These are phyloP conservation scores for Botryotinia narcissicola DNA, from an alignment of 2,329 filamentous ascomycete species.

Conservation along the genomic window DNA sequence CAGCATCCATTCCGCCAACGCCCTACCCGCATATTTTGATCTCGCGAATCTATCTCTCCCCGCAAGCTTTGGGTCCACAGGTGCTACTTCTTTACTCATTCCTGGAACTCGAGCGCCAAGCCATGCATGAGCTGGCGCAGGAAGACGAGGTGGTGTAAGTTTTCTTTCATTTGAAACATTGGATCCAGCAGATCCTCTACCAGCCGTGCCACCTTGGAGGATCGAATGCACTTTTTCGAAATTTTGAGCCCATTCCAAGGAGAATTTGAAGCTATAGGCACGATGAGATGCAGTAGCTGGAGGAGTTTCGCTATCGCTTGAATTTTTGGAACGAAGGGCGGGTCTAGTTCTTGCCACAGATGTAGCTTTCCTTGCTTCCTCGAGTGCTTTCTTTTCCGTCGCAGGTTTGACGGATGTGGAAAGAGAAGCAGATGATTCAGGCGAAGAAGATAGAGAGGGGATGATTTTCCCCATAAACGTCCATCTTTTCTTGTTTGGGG, in stretches of 20 bases:
- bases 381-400: constrained; percentile 47
- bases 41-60: constrained; percentile 36
- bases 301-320: constrained; percentile 55
- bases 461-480: constrained; percentile 64
- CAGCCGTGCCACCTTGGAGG: constrained; percentile 14
- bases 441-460: constrained; percentile 41
- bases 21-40: constrained; percentile 65
- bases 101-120: constrained; percentile 45
- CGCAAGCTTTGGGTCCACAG: constrained; percentile 31
- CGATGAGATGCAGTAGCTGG: constrained; percentile 45
- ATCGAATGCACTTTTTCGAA: constrained; percentile 40
- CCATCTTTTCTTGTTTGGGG: constrained; percentile 55
- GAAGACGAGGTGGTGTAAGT: constrained; percentile 67
- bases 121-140: constrained; percentile 65
- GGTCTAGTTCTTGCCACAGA: constrained; percentile 44
- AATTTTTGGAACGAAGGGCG: constrained; percentile 50
- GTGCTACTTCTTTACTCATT: constrained; percentile 30
- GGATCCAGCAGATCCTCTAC: neutral
- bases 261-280: constrained; percentile 70
- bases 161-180: constrained; percentile 49
- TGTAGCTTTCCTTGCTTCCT: constrained; percentile 50
- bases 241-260: constrained; percentile 60
- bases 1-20: constrained; percentile 74
- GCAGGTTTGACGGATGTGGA: constrained; percentile 1
- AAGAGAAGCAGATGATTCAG: constrained; percentile 21